Conservation (phyloP, 2,329 filamentous ascomycete species). For the Aspergillus quadrilineatus region DNA sequence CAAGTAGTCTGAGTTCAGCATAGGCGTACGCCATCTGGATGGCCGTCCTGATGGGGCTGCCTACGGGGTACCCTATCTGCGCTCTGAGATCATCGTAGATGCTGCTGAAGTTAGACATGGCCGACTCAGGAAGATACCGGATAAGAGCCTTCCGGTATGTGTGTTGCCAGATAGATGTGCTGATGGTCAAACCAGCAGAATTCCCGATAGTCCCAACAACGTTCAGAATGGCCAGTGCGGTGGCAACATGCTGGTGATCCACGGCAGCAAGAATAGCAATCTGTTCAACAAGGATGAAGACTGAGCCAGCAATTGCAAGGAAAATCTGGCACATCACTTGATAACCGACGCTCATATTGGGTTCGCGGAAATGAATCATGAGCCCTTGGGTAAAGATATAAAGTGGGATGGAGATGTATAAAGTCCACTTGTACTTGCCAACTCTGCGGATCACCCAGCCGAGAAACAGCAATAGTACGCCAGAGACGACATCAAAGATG, state of each 20-base stretch:
- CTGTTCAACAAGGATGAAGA: conserved; percentile 56
- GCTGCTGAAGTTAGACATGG: conserved; percentile 3
- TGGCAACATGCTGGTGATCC: conserved; percentile 57
- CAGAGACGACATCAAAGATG: conserved; percentile 55
- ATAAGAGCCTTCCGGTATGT: conserved; percentile 51
- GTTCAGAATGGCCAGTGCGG: conserved; percentile 55
- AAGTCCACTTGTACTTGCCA: conserved; percentile 54
- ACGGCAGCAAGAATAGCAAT: conserved; percentile 56
- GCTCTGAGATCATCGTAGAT: conserved; percentile 16
- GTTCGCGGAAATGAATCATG: conserved; percentile 57
- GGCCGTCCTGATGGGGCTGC: conserved; percentile 50
- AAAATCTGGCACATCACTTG: conserved; percentile 61
- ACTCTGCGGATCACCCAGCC: conserved; percentile 52
- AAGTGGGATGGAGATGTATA: conserved; percentile 55
- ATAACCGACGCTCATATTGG: conserved; percentile 51
- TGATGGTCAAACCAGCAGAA: conserved; percentile 55
- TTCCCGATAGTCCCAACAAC: conserved; percentile 58
- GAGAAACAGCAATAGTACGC: conserved; percentile 55
- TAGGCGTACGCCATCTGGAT: conserved; percentile 62
- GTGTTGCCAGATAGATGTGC: conserved; percentile 61
- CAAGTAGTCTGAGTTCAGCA: conserved; percentile 53
- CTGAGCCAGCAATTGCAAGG: conserved; percentile 55
- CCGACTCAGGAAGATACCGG: conserved; percentile 8
- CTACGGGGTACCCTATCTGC: conserved; percentile 34
- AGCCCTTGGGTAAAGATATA: conserved; percentile 55